Percentiles rank a stretch among this genome's conserved stretches.
phyloP scores from a whole-genome alignment of 768 basidiomycete genomes.

The Mycena alexandri region DNA sequence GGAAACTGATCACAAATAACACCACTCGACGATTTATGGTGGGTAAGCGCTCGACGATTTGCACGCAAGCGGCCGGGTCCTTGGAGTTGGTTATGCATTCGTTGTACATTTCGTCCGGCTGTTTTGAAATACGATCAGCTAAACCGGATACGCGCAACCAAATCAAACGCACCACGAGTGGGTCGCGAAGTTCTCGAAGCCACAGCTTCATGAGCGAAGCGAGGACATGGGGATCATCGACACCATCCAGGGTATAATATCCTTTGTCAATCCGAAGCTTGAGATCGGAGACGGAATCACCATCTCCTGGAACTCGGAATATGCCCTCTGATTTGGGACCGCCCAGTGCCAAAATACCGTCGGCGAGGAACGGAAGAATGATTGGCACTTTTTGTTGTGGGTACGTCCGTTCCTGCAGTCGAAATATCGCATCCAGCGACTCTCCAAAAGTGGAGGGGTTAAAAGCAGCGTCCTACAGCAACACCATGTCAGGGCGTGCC shows the following conservation, averaged over 20 bases:
- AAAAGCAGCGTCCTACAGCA: slow-evolving; percentile 86
- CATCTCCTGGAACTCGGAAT: slow-evolving; percentile 93
- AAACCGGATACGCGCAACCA: no score
- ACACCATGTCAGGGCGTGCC: slow-evolving; percentile 26
- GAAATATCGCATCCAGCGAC: slow-evolving; percentile 85
- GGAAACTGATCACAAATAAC: slow-evolving; percentile 89
- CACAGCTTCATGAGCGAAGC: slow-evolving; percentile 94
- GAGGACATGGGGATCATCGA: slow-evolving; percentile 92
- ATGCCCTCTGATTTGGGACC: slow-evolving; percentile 91
- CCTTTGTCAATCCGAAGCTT: slow-evolving; percentile 92
- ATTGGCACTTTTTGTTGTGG: slow-evolving; percentile 89
- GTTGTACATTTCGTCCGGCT: slow-evolving; percentile 90
- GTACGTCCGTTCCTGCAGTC: slow-evolving; percentile 88
- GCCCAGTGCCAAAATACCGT: slow-evolving; percentile 90
- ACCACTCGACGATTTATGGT: slow-evolving; percentile 89
- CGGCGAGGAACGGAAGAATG: slow-evolving; percentile 93
- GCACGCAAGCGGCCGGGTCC: slow-evolving; percentile 77
- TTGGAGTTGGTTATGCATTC: slow-evolving; percentile 82
- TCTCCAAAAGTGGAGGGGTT: slow-evolving; percentile 96
- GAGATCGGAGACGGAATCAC: slow-evolving; percentile 88
- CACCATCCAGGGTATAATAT: slow-evolving; percentile 89
- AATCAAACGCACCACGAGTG: slow-evolving; percentile 64
- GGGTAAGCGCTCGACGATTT: slow-evolving; percentile 82
- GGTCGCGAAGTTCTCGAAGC: slow-evolving; percentile 92
- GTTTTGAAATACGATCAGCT: no score